phyloP scores from a whole-genome alignment of 352 stramenopile species.

The Pythium insidiosum region DNA sequence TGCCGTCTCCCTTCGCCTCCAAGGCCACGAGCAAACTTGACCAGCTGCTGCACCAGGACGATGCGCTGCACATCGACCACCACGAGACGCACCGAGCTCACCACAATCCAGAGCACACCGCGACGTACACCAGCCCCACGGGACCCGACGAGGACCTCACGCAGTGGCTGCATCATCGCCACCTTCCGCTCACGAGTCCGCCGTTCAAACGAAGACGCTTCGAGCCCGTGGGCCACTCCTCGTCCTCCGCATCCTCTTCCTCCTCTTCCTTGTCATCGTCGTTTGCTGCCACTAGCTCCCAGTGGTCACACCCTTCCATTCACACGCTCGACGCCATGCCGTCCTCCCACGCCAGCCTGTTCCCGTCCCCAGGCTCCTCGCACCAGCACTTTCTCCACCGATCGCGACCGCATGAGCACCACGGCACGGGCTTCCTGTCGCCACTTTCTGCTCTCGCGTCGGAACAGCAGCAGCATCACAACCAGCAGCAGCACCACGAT shows the following conservation, averaged over 20 bases:
- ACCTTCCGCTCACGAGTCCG: slow-evolving; percentile 5
- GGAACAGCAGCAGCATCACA: neutral
- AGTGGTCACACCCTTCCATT: too few relatives aligned
- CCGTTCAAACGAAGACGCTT: slow-evolving; percentile 12
- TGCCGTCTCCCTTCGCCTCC: neutral
- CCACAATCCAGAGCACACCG: slow-evolving; percentile 16
- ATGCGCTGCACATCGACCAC: too few relatives aligned
- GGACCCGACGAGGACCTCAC: slow-evolving; percentile 38
- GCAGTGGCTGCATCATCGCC: slow-evolving; percentile 14
- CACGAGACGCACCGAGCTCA: too few relatives aligned
- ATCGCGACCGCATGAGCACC: too few relatives aligned
- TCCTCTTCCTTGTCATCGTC: too few relatives aligned
- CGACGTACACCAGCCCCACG: slow-evolving; percentile 43
- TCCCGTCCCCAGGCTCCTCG: too few relatives aligned
- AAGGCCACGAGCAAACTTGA: slow-evolving; percentile 28
- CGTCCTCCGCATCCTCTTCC: too few relatives aligned
- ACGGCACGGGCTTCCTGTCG: slow-evolving; percentile 5
- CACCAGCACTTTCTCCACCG: too few relatives aligned
- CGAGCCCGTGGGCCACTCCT: too few relatives aligned
- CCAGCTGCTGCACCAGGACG: slow-evolving; percentile 54
- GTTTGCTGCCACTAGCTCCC: too few relatives aligned
- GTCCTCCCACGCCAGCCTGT: slow-evolving; percentile 5
- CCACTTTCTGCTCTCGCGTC: slow-evolving; percentile 3
- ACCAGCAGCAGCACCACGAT: too few relatives aligned
- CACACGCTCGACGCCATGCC: too few relatives aligned